Base-by-base conservation (phyloP, 2,329 filamentous ascomycete genomes). In the Alternaria viburni region DNA sequence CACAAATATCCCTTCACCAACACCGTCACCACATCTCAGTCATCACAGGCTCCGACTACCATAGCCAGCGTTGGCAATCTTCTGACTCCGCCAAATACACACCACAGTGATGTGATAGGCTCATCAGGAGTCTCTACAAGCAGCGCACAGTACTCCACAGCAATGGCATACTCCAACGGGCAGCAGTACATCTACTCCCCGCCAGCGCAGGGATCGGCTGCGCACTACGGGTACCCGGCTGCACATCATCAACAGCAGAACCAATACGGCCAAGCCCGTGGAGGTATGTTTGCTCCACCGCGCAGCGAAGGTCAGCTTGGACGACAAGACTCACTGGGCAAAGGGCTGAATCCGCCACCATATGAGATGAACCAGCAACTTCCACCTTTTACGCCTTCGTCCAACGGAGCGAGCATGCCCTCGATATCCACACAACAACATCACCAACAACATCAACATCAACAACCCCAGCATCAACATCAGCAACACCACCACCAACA, bases 341-440 rank as follows among this genome's bases (percentile, higher is more conserved):
- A 93, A 74, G 85, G 85, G 52, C 83, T 94, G 58, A 86, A 91
- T 64, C 84, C 87, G 58, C 88, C 90, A 63, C 86, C 90, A 7
- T 93, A 90, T 79, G 90, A 91, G 67, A 83, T 88, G 65, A 88
- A 89, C 68, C 74, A 77, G 52, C 77, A 79, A 64, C 85, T 90
- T 64, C 86, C 89, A 47, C 84, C 89, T 32, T 93, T 90, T 76
- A 85, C 89, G 64, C 75, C 77, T 74, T 86, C 86, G 54, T 82
- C 85, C 49, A 86, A 86, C 57, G 84, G 86, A 17, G 79, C 81
- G 30, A 82, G 77, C 65, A 76, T 86, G 56, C 81, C 83, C 17
- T 79, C 83, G 15, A 77, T 83, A 74, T 75, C 79, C 65, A 69
- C 81, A 68, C 83, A 78, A 66, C 85, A 58, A 56, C 73, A 71